Evolutionary conservation across 225 moss, liverwort and hornwort genomes (phyloP), one percentile per base, ranked within the genome.

Genomic region (Sphagnum contortum): DNA sequence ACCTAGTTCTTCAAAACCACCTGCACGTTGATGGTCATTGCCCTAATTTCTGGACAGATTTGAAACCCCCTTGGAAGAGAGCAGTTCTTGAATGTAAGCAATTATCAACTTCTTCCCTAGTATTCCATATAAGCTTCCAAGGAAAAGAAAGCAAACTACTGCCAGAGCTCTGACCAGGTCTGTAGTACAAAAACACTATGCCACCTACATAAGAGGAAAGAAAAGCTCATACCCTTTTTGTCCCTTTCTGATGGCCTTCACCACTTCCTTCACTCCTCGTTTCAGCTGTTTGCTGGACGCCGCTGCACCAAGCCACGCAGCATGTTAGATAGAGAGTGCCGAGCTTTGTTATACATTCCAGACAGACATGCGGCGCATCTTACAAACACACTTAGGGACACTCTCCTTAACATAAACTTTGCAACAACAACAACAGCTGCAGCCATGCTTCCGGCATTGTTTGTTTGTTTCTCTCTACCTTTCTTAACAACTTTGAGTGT

Each of bases 221-320:
- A 50, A 12, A 6, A 4, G 55, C 2, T 48, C 4, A 13, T 77
- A 98, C 96, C 98, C 98, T 74, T 88, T 93, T 47, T 98, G 90
- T 56, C 91, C 93, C 74, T 98, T 98, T 69, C 92, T 86, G 81
- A 98, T 75, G 47, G 98, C 88, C 83, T 98, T 98, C 60, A 98
- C 90, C 8, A 98, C 98, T 78, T 98, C 98, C 75, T 98, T 98
- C 12, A 98, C 93, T 71, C 98, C 98, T 48, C 93, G 86, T 80
- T 87, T 98, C 70, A 98, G 68, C 64, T 89, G 91, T 68, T 88
- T 92, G 1, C 83, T 74, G 63, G 89, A 83, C 10, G 93, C 91
- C 70, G 98, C 98, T 98, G 85, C 81, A 74, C 8, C 10, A 57
- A 49, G 63, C 68, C 60, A 56, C 70, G 54, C 62, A 54, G 13